phyloP scores from a whole-genome alignment of 2,329 filamentous ascomycete genomes.

The Periconia sp. region DNA sequence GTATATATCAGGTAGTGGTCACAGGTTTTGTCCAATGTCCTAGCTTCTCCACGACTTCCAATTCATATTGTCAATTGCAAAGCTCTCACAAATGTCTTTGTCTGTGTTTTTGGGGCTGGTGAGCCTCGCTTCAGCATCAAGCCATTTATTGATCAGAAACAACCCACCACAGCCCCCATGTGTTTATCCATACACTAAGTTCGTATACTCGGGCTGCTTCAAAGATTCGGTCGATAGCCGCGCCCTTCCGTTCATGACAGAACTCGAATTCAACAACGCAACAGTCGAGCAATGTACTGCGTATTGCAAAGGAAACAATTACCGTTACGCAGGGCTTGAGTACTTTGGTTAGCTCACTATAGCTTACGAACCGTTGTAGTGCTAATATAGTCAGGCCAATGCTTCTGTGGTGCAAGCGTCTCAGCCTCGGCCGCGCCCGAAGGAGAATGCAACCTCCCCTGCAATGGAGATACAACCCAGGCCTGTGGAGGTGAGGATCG shows the following conservation, averaged over 20 bases:
- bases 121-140: conserved; percentile 4
- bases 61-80: too few relatives aligned
- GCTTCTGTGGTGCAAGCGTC: conserved; percentile 25
- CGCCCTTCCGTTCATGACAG: conserved; percentile 33
- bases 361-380: background rate
- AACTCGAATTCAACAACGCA: conserved; percentile 36
- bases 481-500: conserved; percentile 24
- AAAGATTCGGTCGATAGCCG: conserved; percentile 28
- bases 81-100: conserved; percentile 4
- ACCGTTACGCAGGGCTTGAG: conserved; percentile 35
- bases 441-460: conserved; percentile 24
- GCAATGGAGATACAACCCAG: conserved; percentile 21
- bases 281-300: conserved; percentile 44
- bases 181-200: conserved; percentile 37
- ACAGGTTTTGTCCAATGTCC: too few relatives aligned
- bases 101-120: conserved; percentile 1
- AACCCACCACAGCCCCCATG: conserved; percentile 24
- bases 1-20: background rate
- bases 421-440: conserved; percentile 13
- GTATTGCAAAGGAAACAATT: conserved; percentile 47
- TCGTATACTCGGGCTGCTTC: conserved; percentile 45
- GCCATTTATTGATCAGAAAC: conserved; percentile 10
- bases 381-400: conserved; percentile 17
- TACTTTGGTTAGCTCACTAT: conserved; percentile 16
- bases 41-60: too few relatives aligned